Base-by-base conservation (phyloP, 2,329 filamentous ascomycete species). In the Pestalotiopsis sp. region DNA sequence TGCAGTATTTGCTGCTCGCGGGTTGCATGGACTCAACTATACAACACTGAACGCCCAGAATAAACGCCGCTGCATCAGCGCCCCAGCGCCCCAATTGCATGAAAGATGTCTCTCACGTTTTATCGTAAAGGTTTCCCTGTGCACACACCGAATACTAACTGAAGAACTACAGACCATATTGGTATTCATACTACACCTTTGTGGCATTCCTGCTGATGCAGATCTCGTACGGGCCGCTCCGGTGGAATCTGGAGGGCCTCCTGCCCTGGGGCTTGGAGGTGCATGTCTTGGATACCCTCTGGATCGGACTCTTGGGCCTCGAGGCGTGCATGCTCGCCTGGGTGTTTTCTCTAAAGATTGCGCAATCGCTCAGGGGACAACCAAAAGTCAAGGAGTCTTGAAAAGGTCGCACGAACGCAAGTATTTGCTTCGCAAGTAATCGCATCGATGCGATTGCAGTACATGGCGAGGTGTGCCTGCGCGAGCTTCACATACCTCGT, bases 251-350 rank as follows among this genome's bases (percentile, higher is more conserved):
- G 52, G 68, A 70, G 66, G 68, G 68, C 27, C 58, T 76, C 68
- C 57, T 76, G 69, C 74, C 76, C 63, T 71, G 74, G 57, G 77
- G 76, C 66, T 73, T 80, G 69, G 78, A 83, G 68, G 78, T 80
- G 68, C 74, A 76, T 65, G 78, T 85, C 41, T 76, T 85, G 61
- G 85, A 86, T 77, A 77, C 79, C 41, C 73, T 86, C 62, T 86
- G 84, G 82, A 79, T 86, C 62, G 80, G 81, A 56, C 79, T 86
- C n/a, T 74, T 86, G 56, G 79, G 79, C 20, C 72, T 86, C 45
- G 83, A 86, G 71, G 80, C 82, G 20, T 68, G 83, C 58, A 81
- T 86, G 78, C 80, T 86, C 3, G 68, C 83, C 38, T 78, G 79
- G 11, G 81, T 84, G 13, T 66, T 78, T 2, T 67, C 70, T n/a